Evolutionary conservation across 2,329 filamentous ascomycete genomes (phyloP).

Genomic region (Fusarium sp.): DNA sequence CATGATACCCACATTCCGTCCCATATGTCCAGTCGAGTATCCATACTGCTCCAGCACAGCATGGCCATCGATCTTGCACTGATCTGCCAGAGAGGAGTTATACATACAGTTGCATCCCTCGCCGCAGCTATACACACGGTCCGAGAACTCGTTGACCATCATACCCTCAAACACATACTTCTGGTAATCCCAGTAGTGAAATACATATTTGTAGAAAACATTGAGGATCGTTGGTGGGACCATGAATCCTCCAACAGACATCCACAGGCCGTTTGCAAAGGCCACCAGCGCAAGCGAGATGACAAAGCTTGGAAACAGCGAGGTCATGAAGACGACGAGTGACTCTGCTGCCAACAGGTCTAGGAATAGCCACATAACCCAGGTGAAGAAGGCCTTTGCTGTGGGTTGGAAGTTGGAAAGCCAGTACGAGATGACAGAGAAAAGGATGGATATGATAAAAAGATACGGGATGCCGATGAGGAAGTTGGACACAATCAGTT

Average conservation of each 20-base stretch:
- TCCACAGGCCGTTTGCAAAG: conserved; percentile 91
- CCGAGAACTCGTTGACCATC: conserved; percentile 89
- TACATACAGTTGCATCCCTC: conserved; percentile 78
- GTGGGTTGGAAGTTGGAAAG: conserved; percentile 79
- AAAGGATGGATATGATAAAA: conserved; percentile 81
- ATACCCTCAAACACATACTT: conserved; percentile 89
- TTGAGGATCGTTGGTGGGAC: conserved; percentile 80
- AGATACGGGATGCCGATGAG: conserved; percentile 85
- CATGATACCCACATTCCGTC: conserved; percentile 83
- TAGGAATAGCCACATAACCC: conserved; percentile 87
- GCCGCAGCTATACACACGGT: conserved; percentile 67
- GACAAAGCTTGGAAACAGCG: conserved; percentile 83
- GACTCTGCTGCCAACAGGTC: conserved; percentile 86
- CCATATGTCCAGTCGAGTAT: conserved; percentile 76
- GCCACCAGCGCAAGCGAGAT: conserved; percentile 82
- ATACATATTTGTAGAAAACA: conserved; percentile 87
- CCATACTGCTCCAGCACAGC: conserved; percentile 79
- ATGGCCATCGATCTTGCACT: conserved; percentile 79
- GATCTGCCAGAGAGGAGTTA: conserved; percentile 61
- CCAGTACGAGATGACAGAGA: conserved; percentile 84
- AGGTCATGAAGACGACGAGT: conserved; percentile 81
- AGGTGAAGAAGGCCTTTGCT: conserved; percentile 77
- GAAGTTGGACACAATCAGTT: conserved; percentile 84
- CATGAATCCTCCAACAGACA: conserved; percentile 87
- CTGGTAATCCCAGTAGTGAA: conserved; percentile 91